These are phyloP conservation scores for Trifolium pratense DNA, from an alignment of 306 rosid genomes.

Conservation along the genomic window DNA sequence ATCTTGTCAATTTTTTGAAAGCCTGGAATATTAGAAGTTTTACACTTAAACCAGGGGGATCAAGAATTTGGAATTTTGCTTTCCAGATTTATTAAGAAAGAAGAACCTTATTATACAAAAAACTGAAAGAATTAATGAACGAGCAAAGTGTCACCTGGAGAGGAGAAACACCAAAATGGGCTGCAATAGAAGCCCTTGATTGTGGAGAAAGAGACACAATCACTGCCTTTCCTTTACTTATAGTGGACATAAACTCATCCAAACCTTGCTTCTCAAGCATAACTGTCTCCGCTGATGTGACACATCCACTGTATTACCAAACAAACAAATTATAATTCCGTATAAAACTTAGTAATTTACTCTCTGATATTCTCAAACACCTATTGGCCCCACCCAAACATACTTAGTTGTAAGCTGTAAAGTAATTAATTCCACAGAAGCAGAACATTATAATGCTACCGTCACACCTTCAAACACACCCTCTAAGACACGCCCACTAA, in stretches of 20 bases:
- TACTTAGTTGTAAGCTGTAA: not conserved
- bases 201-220: conserved; percentile 91
- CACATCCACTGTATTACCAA: conserved; percentile 78
- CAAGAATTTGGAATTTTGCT: not conserved
- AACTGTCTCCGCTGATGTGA: conserved; percentile 93
- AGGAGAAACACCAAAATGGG: conserved; percentile 83
- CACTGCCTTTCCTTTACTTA: conserved; percentile 68
- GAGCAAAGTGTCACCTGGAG: conserved; percentile 60
- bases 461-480: not conserved
- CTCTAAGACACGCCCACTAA: not conserved
- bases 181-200: conserved; percentile 92
- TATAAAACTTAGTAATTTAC: not conserved
- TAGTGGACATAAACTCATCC: conserved; percentile 83
- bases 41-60: conserved; percentile 7
- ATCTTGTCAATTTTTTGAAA: conserved; percentile 70
- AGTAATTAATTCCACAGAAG: not conserved
- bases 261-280: conserved; percentile 97
- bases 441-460: not conserved
- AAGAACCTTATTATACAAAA: conserved; percentile 9
- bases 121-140: not conserved
- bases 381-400: not conserved
- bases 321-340: conserved; percentile 34
- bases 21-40: conserved; percentile 57
- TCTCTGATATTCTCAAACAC: not conserved
- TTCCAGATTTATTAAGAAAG: conserved; percentile 15